Base-by-base conservation (phyloP, 2,329 filamentous ascomycete species). In the Stagonosporopsis tanaceti region DNA sequence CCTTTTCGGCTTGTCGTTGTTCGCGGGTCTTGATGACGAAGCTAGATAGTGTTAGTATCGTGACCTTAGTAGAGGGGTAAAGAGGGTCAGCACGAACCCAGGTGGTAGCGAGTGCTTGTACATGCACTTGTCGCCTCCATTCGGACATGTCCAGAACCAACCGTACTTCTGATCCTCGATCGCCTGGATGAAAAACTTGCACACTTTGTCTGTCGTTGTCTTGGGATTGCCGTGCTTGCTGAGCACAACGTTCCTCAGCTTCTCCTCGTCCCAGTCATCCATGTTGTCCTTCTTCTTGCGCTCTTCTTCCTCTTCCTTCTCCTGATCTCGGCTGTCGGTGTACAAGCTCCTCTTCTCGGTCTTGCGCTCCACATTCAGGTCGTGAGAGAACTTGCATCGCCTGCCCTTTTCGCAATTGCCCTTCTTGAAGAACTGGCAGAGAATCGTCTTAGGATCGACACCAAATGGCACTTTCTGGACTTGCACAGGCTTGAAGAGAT, bases 151-250 rank as follows among this genome's bases (percentile, higher is more conserved):
- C 95, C 95, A 99, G 80, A 99, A 98, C 95, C 95, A 99, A 62
- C 95, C 95, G 72, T 99, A 99, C 79, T 98, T 99, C 71, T 93
- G 91, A 74, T 99, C 95, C 80, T 99, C 95, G 62, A 99, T 95
- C 25, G 95, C 95, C 67, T 93, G 89, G 75, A 98, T 95, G 77
- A 99, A 99, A 83, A 82, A 97, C 80, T 98, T 99, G 91, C 95
- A 99, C 66, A 99, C 95, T 80, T 98, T 99, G 76, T 99, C 95
- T 44, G 95, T 99, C 5, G 91, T 91, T 22, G 93, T 97, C 76
- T 89, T 88, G 59, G 96, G 95, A 78, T 99, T 99, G 50, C 95
- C 95, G 78, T 99, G 96, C 82, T 99, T 99, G 71, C 91, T 96
- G 75, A 96, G 69, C 24, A 99, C 92, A 34, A 99, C 95, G 53